Percentiles rank a stretch among this genome's conserved stretches.
phyloP scores from a whole-genome alignment of 352 stramenopile species.

The Phytopythium kandeliae region DNA sequence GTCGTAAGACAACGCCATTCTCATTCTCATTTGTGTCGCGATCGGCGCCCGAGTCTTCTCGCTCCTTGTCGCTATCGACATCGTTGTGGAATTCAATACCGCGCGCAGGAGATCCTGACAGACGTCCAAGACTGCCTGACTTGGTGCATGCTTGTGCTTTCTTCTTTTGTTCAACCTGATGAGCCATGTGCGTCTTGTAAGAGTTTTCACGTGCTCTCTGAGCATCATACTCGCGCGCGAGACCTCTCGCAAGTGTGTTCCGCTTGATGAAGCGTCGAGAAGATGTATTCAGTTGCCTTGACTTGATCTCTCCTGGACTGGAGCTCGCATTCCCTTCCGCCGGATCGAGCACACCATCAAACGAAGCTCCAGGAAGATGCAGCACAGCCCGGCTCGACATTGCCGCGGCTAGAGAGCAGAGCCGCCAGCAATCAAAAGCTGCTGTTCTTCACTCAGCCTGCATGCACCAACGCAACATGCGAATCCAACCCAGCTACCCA shows the following conservation, averaged over 20 bases:
- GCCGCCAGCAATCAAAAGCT: too few species aligned
- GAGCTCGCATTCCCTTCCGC: background rate
- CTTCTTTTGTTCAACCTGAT: slow-evolving; percentile 1
- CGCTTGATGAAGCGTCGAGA: background rate
- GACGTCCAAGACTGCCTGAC: background rate
- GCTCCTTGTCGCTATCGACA: background rate
- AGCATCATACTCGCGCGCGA: slow-evolving; percentile 23
- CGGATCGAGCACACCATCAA: background rate
- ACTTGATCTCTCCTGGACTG: background rate
- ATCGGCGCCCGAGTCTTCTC: background rate
- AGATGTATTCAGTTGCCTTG: background rate
- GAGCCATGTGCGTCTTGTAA: slow-evolving; percentile 17
- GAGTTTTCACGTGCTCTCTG: slow-evolving; percentile 21
- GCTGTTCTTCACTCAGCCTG: background rate
- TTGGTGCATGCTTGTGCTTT: background rate
- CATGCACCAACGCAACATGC: background rate
- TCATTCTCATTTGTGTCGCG: background rate
- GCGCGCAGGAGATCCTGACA: background rate
- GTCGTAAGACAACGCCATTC: background rate
- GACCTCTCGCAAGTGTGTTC: slow-evolving; percentile 17
- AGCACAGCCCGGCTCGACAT: background rate
- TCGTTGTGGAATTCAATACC: background rate
- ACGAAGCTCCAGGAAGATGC: background rate
- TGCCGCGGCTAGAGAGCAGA: too few species aligned
- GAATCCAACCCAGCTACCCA: background rate